These are phyloP conservation scores for Trichophaea hybrida DNA, from an alignment of 2,329 filamentous ascomycete species.

Conservation along the genomic window DNA sequence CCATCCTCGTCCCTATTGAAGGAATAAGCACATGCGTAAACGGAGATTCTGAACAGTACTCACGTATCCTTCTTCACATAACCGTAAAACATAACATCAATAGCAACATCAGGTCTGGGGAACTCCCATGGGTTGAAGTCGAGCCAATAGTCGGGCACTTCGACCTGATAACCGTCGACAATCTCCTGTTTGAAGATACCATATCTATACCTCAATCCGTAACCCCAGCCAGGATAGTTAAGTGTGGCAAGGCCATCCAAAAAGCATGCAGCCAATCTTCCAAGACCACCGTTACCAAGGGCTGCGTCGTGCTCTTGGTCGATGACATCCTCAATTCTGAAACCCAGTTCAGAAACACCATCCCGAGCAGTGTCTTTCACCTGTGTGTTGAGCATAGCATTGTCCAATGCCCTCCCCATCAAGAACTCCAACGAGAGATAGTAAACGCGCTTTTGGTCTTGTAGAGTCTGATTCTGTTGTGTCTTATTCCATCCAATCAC, in stretches of 20 bases:
- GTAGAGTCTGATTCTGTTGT: conserved; percentile 85
- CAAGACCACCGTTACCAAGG: conserved; percentile 87
- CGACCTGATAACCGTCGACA: conserved; percentile 91
- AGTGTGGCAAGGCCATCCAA: conserved; percentile 88
- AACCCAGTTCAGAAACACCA: conserved; percentile 76
- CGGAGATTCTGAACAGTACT: conserved; percentile 11
- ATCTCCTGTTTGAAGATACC: conserved; percentile 99
- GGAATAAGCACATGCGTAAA: conserved; percentile 15
- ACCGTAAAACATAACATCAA: conserved; percentile 95
- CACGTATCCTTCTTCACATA: conserved; percentile 53
- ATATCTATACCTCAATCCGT: conserved; percentile 87
- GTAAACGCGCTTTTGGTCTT: conserved; percentile 86
- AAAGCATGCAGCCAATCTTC: conserved; percentile 89
- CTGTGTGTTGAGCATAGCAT: conserved; percentile 93
- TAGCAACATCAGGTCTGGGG: conserved; percentile 82
- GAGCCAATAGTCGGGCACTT: conserved; percentile 97
- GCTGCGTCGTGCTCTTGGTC: conserved; percentile 91
- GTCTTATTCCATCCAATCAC: conserved; percentile 97
- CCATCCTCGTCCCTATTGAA: conserved; percentile 52
- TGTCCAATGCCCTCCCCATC: conserved; percentile 92
- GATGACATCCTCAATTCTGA: conserved; percentile 93
- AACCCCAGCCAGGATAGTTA: conserved; percentile 95
- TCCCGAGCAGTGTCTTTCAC: conserved; percentile 79
- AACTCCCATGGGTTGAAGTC: conserved; percentile 99
- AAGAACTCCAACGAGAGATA: conserved; percentile 95